Conservation (phyloP, 78 protist genomes). For the Cavenderia fasciculata region DNA sequence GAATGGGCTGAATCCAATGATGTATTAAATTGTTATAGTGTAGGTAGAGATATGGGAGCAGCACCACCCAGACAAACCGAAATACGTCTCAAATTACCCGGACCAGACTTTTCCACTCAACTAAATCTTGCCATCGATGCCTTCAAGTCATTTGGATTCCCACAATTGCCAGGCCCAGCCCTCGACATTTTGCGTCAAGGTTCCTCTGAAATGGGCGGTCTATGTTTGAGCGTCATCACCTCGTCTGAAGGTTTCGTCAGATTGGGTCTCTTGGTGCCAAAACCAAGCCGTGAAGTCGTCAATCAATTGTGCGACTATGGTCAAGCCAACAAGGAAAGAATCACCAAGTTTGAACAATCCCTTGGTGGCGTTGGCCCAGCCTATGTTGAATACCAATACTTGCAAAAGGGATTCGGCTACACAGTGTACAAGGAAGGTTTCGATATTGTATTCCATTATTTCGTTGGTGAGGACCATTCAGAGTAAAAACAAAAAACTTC, state of each 20-base stretch:
- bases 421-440: slow-evolving; percentile 85
- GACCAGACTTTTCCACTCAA: slow-evolving; percentile 62
- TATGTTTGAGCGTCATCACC: slow-evolving; percentile 79
- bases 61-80: slow-evolving; percentile 90
- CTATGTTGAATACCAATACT: slow-evolving; percentile 79
- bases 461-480: slow-evolving; percentile 78
- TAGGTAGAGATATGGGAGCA: slow-evolving; percentile 87
- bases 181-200: slow-evolving; percentile 37
- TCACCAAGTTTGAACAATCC: slow-evolving; percentile 62
- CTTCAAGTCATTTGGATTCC: slow-evolving; percentile 81
- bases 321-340: slow-evolving; percentile 49
- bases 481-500: slow-evolving; percentile 7
- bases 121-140: slow-evolving; percentile 78
- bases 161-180: slow-evolving; percentile 74
- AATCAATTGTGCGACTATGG: slow-evolving; percentile 34
- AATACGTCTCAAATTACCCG: slow-evolving; percentile 77
- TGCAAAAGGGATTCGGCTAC: slow-evolving; percentile 84
- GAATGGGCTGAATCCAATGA: slow-evolving; percentile 82
- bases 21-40: slow-evolving; percentile 57
- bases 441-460: slow-evolving; percentile 81
- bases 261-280: slow-evolving; percentile 76
- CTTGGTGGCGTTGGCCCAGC: slow-evolving; percentile 74
- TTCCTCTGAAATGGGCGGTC: slow-evolving; percentile 25
- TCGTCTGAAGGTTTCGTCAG: slow-evolving; percentile 84
- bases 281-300: slow-evolving; percentile 59